A percentile compares a stretch with the other conserved stretches of the same genome.
phyloP scores from a whole-genome alignment of 352 stramenopile genomes.

The Globisporangium lucens region DNA sequence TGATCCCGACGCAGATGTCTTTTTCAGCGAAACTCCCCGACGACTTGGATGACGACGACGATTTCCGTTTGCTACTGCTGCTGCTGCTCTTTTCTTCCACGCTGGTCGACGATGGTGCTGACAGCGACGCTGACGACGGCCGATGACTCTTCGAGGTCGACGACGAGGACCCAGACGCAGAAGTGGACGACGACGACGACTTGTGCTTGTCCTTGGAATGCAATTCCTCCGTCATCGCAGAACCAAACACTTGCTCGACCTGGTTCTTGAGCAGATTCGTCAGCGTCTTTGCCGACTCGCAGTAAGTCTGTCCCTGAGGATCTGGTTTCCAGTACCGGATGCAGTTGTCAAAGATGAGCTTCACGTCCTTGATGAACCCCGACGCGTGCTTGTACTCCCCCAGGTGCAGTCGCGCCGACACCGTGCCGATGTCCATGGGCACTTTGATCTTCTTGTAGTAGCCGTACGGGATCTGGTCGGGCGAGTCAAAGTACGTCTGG shows the following conservation, averaged over 20 bases:
- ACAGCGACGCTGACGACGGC: slow-evolving; percentile 23
- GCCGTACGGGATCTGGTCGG: slow-evolving; percentile 78
- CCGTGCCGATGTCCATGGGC: slow-evolving; percentile 82
- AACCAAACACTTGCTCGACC: slow-evolving; percentile 33
- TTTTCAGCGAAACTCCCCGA: slow-evolving; percentile 47
- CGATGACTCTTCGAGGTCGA: slow-evolving; percentile 4
- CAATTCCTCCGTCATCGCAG: slow-evolving; percentile 23
- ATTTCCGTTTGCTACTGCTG: slow-evolving; percentile 27
- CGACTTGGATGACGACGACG: slow-evolving; percentile 31
- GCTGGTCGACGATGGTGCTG: background rate
- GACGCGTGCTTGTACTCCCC: slow-evolving; percentile 56
- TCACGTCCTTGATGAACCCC: slow-evolving; percentile 59
- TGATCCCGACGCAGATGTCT: slow-evolving; percentile 59
- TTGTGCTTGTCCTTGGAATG: slow-evolving; percentile 42
- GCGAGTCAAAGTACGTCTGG: slow-evolving; percentile 80
- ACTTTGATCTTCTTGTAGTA: slow-evolving; percentile 80
- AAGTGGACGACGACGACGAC: slow-evolving; percentile 24
- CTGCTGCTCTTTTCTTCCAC: slow-evolving; percentile 20
- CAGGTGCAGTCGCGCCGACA: slow-evolving; percentile 68
- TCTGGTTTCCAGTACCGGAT: slow-evolving; percentile 78
- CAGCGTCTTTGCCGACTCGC: slow-evolving; percentile 65
- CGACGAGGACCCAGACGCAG: slow-evolving; percentile 15
- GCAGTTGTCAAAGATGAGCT: slow-evolving; percentile 87
- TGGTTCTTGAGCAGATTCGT: slow-evolving; percentile 49
- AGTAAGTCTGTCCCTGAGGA: slow-evolving; percentile 76